Evolutionary conservation across 495 filamentous ascomycete genomes (phyloP).

Genomic region (Parathielavia appendiculata): DNA sequence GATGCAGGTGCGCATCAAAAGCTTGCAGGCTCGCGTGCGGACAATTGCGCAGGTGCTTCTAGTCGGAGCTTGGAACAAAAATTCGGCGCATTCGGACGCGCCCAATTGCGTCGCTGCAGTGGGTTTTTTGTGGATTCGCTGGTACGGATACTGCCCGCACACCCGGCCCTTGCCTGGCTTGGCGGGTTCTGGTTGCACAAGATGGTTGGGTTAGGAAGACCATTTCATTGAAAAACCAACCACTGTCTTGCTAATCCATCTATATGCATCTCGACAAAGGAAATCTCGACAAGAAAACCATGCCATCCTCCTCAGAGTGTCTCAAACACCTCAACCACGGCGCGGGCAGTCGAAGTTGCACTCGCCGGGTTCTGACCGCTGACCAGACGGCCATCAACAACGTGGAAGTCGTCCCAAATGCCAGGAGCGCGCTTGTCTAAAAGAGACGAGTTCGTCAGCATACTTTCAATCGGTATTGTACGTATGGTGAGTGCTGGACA

Average conservation of each 20-base stretch:
- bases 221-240: no score
- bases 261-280: not conserved
- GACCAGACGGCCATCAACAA: not conserved
- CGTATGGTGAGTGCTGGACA: not conserved
- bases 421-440: not conserved
- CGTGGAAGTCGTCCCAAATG: slow-evolving; percentile 1
- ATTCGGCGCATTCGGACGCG: slow-evolving; percentile 6
- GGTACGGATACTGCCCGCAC: slow-evolving; percentile 9
- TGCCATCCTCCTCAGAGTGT: not conserved
- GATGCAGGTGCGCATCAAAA: slow-evolving; percentile 13
- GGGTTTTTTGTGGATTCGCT: slow-evolving; percentile 12
- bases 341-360: not conserved
- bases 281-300: not conserved
- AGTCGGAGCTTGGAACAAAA: slow-evolving; percentile 21
- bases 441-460: no score
- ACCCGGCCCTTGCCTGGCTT: slow-evolving; percentile 1
- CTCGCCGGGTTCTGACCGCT: not conserved
- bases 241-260: not conserved
- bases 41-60: no score
- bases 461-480: not conserved
- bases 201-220: no score
- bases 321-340: not conserved
- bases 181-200: not conserved
- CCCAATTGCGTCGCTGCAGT: slow-evolving; percentile 18
- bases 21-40: not conserved